These are phyloP conservation scores for Bipolaris oryzae DNA, from an alignment of 2,329 filamentous ascomycete species.

Conservation along the genomic window DNA sequence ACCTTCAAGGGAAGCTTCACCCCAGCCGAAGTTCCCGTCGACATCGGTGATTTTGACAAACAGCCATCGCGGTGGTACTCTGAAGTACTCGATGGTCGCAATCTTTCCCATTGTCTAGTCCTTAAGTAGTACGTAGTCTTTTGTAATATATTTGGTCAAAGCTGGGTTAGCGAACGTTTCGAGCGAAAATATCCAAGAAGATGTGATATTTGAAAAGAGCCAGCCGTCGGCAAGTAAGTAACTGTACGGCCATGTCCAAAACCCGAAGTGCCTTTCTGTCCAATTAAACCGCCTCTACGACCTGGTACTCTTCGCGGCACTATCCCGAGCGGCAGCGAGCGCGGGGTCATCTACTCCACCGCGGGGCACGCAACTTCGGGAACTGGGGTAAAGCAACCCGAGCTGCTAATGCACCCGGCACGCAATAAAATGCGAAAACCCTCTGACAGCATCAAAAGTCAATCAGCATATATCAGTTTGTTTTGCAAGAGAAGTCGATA, in stretches of 20 bases:
- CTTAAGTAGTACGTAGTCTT: background rate
- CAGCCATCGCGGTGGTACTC: conserved; percentile 75
- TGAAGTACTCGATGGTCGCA: conserved; percentile 72
- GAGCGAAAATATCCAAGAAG: background rate
- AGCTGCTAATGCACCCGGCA: conserved; percentile 22
- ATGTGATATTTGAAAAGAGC: background rate
- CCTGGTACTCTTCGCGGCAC: conserved; percentile 10
- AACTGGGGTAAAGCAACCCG: conserved; percentile 33
- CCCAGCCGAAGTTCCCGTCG: conserved; percentile 70
- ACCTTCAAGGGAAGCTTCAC: conserved; percentile 75
- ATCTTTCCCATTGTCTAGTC: conserved; percentile 66
- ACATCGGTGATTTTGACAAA: conserved; percentile 78
- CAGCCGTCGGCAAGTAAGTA: background rate
- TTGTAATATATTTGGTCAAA: background rate
- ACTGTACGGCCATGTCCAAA: background rate
- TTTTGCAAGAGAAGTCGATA: background rate
- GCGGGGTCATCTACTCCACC: conserved; percentile 32
- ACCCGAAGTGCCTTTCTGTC: background rate
- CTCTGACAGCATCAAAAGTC: background rate
- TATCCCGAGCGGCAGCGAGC: conserved; percentile 28
- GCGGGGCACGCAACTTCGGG: conserved; percentile 35
- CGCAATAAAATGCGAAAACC: conserved; percentile 4
- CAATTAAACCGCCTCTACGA: background rate
- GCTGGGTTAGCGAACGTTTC: background rate
- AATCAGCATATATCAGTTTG: background rate